phyloP scores from a whole-genome alignment of 805 yeast species.

The Metahyphopichia silvanorum region DNA sequence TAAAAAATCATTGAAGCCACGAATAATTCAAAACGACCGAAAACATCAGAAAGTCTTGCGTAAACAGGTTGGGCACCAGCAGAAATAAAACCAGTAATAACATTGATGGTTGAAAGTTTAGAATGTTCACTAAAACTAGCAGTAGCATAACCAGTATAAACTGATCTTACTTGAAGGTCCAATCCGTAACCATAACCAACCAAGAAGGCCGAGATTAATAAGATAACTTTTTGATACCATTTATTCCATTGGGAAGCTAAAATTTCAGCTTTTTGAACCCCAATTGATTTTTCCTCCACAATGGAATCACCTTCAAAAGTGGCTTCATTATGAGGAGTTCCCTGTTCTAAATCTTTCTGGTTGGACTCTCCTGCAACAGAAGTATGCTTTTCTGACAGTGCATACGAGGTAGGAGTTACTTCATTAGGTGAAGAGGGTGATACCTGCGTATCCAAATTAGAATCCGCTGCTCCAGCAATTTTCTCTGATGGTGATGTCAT shows the following conservation, averaged over 20 bases:
- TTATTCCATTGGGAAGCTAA: slow-evolving; percentile 15
- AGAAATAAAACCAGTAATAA: slow-evolving; percentile 22
- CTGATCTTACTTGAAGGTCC: slow-evolving; percentile 19
- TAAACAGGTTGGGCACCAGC: slow-evolving; percentile 28
- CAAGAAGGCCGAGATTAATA: slow-evolving; percentile 16
- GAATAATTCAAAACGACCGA: slow-evolving; percentile 26
- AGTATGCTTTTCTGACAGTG: too few relatives aligned
- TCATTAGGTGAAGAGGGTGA: too few relatives aligned
- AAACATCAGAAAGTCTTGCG: slow-evolving; percentile 24
- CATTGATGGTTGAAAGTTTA: slow-evolving; percentile 22
- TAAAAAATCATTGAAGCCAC: slow-evolving; percentile 19
- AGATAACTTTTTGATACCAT: slow-evolving; percentile 7
- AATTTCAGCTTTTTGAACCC: slow-evolving; percentile 19
- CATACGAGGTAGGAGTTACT: too few relatives aligned
- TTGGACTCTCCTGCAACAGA: too few relatives aligned
- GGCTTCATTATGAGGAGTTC: too few relatives aligned
- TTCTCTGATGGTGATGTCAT: too few relatives aligned
- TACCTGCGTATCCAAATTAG: too few relatives aligned
- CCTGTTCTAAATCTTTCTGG: too few relatives aligned
- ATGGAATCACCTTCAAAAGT: slow-evolving; percentile 22
- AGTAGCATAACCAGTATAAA: slow-evolving; percentile 22
- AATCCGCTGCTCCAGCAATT: too few relatives aligned
- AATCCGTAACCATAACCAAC: slow-evolving; percentile 25
- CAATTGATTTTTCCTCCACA: slow-evolving; percentile 13
- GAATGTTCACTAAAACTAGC: slow-evolving; percentile 19